phyloP scores from a whole-genome alignment of 768 basidiomycete species.

The Leccinum imitatum region DNA sequence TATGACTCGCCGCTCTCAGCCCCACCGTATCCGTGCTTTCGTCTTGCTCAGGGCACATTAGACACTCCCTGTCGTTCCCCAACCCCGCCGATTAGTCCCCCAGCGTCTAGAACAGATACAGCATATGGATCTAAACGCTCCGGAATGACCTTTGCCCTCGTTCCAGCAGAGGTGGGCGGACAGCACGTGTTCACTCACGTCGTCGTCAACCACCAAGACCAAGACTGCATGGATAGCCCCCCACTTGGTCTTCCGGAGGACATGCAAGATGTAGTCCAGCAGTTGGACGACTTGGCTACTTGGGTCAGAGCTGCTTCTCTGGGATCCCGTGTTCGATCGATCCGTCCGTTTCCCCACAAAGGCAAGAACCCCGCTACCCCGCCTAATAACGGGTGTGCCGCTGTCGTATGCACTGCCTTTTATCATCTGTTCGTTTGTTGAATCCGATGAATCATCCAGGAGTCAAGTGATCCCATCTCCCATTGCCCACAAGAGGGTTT shows the following conservation, averaged over 20 bases:
- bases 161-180: constrained; percentile 15
- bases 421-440: not conserved
- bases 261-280: constrained; percentile 25
- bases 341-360: constrained; percentile 2
- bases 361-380: constrained; percentile 9
- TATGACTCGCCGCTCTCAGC: not conserved
- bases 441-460: constrained; percentile 14
- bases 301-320: constrained; percentile 27
- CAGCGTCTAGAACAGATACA: constrained; percentile 6
- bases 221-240: not conserved
- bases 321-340: not conserved
- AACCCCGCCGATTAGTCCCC: constrained; percentile 19
- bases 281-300: constrained; percentile 29
- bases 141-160: constrained; percentile 16
- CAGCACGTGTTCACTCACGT: constrained; percentile 17
- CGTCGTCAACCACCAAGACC: constrained; percentile 7
- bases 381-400: not conserved
- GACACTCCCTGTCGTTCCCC: constrained; percentile 8
- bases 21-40: not conserved
- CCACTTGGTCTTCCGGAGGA: constrained; percentile 27
- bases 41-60: not conserved
- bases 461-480: constrained; percentile 1
- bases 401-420: constrained; percentile 15
- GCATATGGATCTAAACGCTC: constrained; percentile 20
- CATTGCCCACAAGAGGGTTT: constrained; percentile 18